Evolutionary conservation across 441 rosid species (phyloP), one percentile per base, ranked within the genome.

Genomic region (Macaranga tanarius): DNA sequence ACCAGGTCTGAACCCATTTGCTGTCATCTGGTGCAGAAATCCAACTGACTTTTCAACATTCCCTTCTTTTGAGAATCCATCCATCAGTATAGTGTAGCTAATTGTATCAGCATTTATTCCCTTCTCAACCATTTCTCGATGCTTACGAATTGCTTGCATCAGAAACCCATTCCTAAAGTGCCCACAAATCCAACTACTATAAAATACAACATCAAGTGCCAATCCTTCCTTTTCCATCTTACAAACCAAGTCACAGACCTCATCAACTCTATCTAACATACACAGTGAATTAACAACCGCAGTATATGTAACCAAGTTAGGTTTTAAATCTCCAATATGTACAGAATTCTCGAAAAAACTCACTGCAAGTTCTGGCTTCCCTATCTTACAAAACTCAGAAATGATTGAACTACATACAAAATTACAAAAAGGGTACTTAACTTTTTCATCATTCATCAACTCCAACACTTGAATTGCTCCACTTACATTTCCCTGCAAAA

Each of bases 351-450:
- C 69, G 63, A 85, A 90, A 77, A 92, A 85, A 45, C 77, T 83
- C 20, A 90, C 25, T 19, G 84, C 97, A 65, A 87, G 80, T 60
- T 92, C 90, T 13, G 96, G 94, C 70, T 84, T 86, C 77, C 89
- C 94, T 62, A 85, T 83, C 79, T 28, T 86, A 76, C 90, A 87
- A 76, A 89, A 87, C 73, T 92, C 88, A 70, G 88, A 83, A 78
- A 90, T 78, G 55, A 92, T 85, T 69, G 84, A 78, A 81, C 93
- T 89, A 77, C 82, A 88, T 50, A 90, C 90, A 73, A 86, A 92
- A 88, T 89, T 87, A 81, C 81, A 79, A 76, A 79, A 89, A 42
- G 47, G 47, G 47, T 88, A 87, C 2, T 70, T 84, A 28, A 80
- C 70, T 50, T 74, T 85, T 62, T 83, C 77, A 59, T 70, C 82